phyloP scores from a whole-genome alignment of 208 protist genomes.

The Eutreptiella sp. region DNA sequence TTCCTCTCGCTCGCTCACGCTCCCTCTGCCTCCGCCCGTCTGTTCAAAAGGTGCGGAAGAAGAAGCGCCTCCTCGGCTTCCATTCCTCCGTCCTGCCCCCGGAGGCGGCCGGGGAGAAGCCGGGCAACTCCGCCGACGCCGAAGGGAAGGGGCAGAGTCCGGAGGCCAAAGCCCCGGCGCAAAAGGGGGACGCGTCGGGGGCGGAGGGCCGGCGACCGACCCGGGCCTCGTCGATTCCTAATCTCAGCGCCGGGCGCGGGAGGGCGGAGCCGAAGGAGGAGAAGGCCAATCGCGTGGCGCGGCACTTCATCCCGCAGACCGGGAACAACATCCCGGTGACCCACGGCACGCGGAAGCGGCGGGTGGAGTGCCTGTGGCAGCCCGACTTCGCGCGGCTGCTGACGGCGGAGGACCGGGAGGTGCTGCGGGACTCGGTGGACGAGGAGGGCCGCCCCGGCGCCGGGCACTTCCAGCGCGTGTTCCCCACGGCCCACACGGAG shows the following conservation, averaged over 20 bases:
- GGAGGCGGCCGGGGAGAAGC: background rate
- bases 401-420: background rate
- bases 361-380: background rate
- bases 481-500: slow-evolving; percentile 4
- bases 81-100: background rate
- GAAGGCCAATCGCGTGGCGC: background rate
- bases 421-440: slow-evolving; percentile 20
- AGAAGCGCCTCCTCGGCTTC: slow-evolving; percentile 26
- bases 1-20: no score
- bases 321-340: background rate
- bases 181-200: background rate
- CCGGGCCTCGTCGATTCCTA: no score
- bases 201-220: slow-evolving; percentile 1
- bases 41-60: slow-evolving; percentile 25
- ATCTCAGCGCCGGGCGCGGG: background rate
- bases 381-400: background rate
- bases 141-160: no score
- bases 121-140: background rate
- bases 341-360: background rate
- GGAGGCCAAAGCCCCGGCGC: no score
- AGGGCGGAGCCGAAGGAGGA: background rate
- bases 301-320: background rate
- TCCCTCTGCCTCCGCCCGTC: no score
- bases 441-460: slow-evolving; percentile 10
- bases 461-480: slow-evolving; percentile 23